phyloP scores from a whole-genome alignment of 257 asterid genomes.

The Agastache rugosa region DNA sequence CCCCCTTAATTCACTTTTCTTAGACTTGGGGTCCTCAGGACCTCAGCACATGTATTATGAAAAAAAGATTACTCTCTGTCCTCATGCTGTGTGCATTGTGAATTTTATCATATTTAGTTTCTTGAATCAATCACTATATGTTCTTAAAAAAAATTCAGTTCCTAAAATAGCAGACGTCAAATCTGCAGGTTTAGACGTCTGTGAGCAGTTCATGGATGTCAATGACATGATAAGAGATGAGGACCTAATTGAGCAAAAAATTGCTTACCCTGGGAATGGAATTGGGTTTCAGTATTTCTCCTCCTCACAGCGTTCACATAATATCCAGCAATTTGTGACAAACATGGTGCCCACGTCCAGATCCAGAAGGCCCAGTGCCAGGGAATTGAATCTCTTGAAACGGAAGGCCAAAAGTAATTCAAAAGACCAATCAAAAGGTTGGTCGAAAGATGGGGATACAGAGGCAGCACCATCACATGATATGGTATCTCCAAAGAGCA shows the following conservation, averaged over 20 bases:
- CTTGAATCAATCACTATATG: not conserved
- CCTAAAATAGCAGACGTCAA: conserved; percentile 35
- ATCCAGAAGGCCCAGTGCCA: conserved; percentile 97
- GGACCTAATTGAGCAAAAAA: conserved; percentile 79
- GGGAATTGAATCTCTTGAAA: conserved; percentile 93
- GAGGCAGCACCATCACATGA: conserved; percentile 77
- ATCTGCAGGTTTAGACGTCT: conserved; percentile 82
- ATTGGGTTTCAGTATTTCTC: conserved; percentile 68
- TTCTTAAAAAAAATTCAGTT: conserved; percentile 17
- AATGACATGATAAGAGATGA: conserved; percentile 95
- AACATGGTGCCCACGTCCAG: conserved; percentile 81
- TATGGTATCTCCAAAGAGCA: conserved; percentile 66
- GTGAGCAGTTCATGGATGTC: conserved; percentile 99
- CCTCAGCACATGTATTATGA: not conserved
- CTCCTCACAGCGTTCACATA: conserved; percentile 63
- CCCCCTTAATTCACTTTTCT: not conserved
- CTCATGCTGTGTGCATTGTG: conserved; percentile 12
- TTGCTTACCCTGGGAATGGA: conserved; percentile 67
- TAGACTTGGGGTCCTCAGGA: not conserved
- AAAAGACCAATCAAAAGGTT: conserved; percentile 87
- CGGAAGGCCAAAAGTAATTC: conserved; percentile 88
- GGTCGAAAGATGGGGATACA: conserved; percentile 81
- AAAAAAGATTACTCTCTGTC: not conserved
- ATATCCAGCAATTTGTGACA: conserved; percentile 79
- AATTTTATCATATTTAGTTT: conserved; percentile 7